Evolutionary conservation across 2,329 filamentous ascomycete species (phyloP), one percentile per base, ranked within the genome.

Genomic region (Fusarium sp.): DNA sequence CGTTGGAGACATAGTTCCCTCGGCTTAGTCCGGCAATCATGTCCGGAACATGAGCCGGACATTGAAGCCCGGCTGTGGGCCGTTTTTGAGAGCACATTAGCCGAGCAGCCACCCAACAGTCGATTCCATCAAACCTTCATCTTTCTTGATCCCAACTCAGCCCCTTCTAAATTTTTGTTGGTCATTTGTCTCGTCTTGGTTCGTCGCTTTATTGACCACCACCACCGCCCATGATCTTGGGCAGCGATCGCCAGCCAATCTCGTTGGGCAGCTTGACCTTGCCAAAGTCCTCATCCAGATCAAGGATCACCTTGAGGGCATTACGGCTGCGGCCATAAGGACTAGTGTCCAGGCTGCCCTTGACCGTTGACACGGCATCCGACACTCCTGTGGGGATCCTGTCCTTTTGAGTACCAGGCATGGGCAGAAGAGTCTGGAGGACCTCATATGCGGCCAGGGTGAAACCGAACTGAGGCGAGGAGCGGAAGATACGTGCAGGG

Each of bases 381-480:
- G 85, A 76, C 33, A 87, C 82, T 42, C 88, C 88, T 15, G 79
- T 81, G 51, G 84, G 79, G 6, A 83, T 79, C 62, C 80, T 77
- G 38, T 85, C 82, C 59, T 82, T 78, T 39, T 79, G 77, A 37
- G 79, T 79, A 49, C 91, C 92, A 3, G 93, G 92, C 71, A 77
- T 74, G 6, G 95, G 95, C 39, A 98, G 78, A 38, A 88, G 49
- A 59, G 82, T 90, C 79, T 97, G 93, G 46, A 99, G 81, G 33
- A 99, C 84, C 77, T 99, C 95, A 77, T 98, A 99, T 38, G 91
- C 91, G 4, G 95, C 95, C 21, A 99, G 87, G 0, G 95, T 99
- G 82, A 98, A 98, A 65, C 95, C 95, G 75, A 99, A 99, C 75
- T 99, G 95, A 14, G 95, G 95, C 11, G 93, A 97, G 1, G 93